Evolutionary conservation across 2,329 filamentous ascomycete species (phyloP).

Genomic region (Diaporthe caulivora): DNA sequence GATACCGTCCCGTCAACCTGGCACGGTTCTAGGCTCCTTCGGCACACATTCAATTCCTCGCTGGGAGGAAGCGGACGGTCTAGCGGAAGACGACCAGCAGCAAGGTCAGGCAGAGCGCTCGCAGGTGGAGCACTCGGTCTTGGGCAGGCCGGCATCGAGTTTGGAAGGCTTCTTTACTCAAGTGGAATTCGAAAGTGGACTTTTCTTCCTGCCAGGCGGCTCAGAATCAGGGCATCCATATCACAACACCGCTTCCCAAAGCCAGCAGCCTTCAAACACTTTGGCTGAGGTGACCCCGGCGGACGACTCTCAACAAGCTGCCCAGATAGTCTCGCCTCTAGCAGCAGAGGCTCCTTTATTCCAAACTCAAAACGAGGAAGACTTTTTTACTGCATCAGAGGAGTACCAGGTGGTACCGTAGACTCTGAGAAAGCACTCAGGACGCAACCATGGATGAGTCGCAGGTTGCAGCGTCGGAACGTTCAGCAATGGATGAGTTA

Average conservation of each 20-base stretch:
- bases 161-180: slow-evolving; percentile 38
- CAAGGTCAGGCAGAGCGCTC: not conserved
- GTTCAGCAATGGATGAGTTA: slow-evolving; percentile 26
- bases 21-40: slow-evolving; percentile 35
- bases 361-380: slow-evolving; percentile 30
- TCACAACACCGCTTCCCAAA: not conserved
- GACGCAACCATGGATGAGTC: slow-evolving; percentile 35
- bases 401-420: slow-evolving; percentile 37
- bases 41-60: slow-evolving; percentile 13
- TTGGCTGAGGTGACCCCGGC: slow-evolving; percentile 18
- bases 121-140: not conserved
- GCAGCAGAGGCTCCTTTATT: slow-evolving; percentile 21
- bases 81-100: slow-evolving; percentile 1
- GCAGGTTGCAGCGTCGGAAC: slow-evolving; percentile 11
- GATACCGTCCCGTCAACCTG: slow-evolving; percentile 38
- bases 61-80: slow-evolving; percentile 12
- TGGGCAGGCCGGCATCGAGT: not conserved
- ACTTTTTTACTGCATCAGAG: slow-evolving; percentile 37
- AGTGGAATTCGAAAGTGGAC: slow-evolving; percentile 31
- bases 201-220: not conserved
- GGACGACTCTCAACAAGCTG: slow-evolving; percentile 37
- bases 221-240: not conserved
- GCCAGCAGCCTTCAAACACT: not conserved
- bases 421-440: slow-evolving; percentile 11
- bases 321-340: slow-evolving; percentile 35